Percentiles rank a stretch among this genome's conserved stretches.
Conservation (phyloP, 2,329 filamentous ascomycete species). For the Aspergillus tamarii region DNA sequence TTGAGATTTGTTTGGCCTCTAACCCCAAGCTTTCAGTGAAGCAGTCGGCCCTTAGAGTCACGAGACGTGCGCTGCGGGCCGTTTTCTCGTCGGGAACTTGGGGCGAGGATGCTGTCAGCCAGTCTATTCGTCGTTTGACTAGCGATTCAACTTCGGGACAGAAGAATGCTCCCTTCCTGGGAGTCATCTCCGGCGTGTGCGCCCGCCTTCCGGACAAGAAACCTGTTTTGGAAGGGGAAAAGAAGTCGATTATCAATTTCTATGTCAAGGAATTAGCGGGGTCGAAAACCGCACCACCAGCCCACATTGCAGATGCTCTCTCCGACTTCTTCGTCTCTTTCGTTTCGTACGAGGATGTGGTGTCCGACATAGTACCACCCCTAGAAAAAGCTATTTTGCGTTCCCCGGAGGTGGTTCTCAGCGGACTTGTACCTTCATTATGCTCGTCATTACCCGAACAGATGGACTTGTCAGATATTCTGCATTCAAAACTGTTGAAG, state of each 20-base stretch:
- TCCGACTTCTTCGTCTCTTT: constrained; percentile 82
- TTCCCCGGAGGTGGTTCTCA: constrained; percentile 85
- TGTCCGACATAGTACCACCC: constrained; percentile 74
- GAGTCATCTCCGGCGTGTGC: constrained; percentile 84
- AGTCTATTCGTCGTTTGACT: constrained; percentile 68
- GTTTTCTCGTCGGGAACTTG: constrained; percentile 65
- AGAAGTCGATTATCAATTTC: constrained; percentile 76
- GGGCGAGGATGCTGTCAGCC: constrained; percentile 63
- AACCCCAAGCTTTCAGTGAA: constrained; percentile 66
- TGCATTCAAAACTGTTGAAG: constrained; percentile 76
- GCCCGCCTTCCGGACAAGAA: constrained; percentile 69
- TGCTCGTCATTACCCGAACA: constrained; percentile 68
- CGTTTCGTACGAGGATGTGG: constrained; percentile 72
- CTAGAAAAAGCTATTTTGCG: constrained; percentile 88
- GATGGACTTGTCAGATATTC: constrained; percentile 76
- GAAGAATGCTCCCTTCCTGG: constrained; percentile 77
- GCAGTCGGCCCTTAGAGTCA: constrained; percentile 74
- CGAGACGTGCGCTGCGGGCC: constrained; percentile 77
- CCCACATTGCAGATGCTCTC: constrained; percentile 73
- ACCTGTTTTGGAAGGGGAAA: constrained; percentile 65
- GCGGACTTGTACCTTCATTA: constrained; percentile 75
- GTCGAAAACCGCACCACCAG: constrained; percentile 71
- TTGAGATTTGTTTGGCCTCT: constrained; percentile 77
- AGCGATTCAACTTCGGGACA: constrained; percentile 67
- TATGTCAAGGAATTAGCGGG: constrained; percentile 84